These are phyloP conservation scores for Kluyveromyces sp. DNA, from an alignment of 1,139 yeast species.

Conservation along the genomic window DNA sequence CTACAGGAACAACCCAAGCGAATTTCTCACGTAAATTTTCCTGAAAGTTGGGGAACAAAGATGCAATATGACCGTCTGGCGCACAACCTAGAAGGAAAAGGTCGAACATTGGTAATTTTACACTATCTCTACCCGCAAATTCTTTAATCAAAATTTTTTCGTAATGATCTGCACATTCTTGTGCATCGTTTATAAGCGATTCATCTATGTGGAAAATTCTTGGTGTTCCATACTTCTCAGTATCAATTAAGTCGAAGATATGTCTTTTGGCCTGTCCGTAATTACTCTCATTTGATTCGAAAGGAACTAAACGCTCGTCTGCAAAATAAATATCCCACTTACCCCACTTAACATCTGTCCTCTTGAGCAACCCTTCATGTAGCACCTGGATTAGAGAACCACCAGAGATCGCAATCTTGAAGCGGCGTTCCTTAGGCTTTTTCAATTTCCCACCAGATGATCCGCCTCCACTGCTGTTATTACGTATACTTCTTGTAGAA, in stretches of 20 bases:
- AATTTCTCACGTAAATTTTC: constrained; percentile 80
- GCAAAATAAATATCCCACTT: constrained; percentile 97
- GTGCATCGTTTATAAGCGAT: constrained; percentile 69
- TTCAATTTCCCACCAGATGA: constrained; percentile 17
- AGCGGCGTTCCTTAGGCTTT: constrained; percentile 49
- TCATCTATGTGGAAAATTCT: constrained; percentile 79
- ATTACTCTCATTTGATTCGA: constrained; percentile 74
- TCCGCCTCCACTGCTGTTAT: constrained; percentile 9
- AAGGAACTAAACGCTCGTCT: constrained; percentile 91
- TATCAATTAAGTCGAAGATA: constrained; percentile 57
- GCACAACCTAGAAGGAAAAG: constrained; percentile 89
- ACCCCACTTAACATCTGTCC: constrained; percentile 78
- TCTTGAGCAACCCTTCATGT: constrained; percentile 69
- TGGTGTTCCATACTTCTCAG: constrained; percentile 48
- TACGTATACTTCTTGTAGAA: constrained; percentile 13
- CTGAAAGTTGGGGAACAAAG: constrained; percentile 81
- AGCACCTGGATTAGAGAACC: constrained; percentile 85
- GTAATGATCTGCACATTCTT: constrained; percentile 89
- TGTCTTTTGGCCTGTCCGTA: constrained; percentile 83
- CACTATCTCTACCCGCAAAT: constrained; percentile 95
- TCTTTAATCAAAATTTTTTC: constrained; percentile 79
- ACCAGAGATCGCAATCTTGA: constrained; percentile 86
- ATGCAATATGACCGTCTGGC: constrained; percentile 97
- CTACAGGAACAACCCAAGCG: constrained; percentile 96
- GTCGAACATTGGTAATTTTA: constrained; percentile 91